These are phyloP conservation scores for Telfairia occidentalis DNA, from an alignment of 331 rosid species.

Conservation along the genomic window DNA sequence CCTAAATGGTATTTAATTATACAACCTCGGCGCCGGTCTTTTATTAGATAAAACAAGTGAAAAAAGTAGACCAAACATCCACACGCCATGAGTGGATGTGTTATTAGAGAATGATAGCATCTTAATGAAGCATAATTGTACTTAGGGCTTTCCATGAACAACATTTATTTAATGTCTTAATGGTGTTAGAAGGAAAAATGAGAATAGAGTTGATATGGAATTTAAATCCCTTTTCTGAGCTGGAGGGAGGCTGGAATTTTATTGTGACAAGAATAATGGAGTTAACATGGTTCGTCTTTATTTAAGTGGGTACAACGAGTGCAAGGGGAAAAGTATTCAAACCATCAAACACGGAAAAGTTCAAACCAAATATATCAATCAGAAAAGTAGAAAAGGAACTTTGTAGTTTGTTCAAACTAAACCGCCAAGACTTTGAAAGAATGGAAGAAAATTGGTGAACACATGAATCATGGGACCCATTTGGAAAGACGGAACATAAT, in stretches of 20 bases:
- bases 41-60: not conserved
- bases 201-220: not conserved
- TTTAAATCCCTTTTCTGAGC: not conserved
- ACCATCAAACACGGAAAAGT: not conserved
- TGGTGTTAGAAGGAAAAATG: not conserved
- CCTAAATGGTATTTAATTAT: not conserved
- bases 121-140: slow-evolving; percentile 3
- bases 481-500: not conserved
- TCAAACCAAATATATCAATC: not conserved
- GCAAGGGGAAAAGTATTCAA: not conserved
- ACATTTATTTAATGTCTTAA: not conserved
- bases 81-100: not conserved
- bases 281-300: not conserved
- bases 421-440: not conserved
- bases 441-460: slow-evolving; percentile 3
- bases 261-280: not conserved
- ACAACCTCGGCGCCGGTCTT: not conserved
- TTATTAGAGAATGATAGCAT: not conserved
- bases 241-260: not conserved
- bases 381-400: not conserved
- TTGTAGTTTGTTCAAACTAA: not conserved
- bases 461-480: slow-evolving; percentile 7
- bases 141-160: not conserved
- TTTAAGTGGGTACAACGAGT: not conserved
- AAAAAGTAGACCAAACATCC: not conserved